Percentiles rank a stretch among this genome's conserved stretches.
Evolutionary conservation across 73 alveolate genomes (phyloP).

Genomic region (Blepharisma japonicum): DNA sequence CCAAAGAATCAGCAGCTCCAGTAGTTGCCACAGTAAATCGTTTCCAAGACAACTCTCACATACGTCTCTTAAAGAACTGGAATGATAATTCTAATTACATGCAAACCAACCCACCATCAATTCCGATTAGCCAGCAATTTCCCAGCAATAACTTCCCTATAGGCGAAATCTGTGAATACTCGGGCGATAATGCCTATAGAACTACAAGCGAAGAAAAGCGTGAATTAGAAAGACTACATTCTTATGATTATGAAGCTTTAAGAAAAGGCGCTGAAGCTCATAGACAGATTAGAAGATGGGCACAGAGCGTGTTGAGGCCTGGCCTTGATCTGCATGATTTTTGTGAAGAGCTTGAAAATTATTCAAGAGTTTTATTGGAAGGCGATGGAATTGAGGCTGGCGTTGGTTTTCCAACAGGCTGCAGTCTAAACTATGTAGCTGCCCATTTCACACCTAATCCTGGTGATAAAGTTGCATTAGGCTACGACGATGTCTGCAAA

Average conservation of each 20-base stretch:
- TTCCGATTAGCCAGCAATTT: conserved; percentile 79
- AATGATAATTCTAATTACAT: conserved; percentile 54
- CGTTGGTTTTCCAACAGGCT: conserved; percentile 96
- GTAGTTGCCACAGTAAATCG: background rate
- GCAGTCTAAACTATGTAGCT: conserved; percentile 86
- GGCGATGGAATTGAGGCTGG: conserved; percentile 89
- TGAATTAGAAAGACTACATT: conserved; percentile 76
- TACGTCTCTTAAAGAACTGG: conserved; percentile 75
- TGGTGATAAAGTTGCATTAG: conserved; percentile 82
- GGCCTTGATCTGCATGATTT: conserved; percentile 89
- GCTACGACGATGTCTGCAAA: conserved; percentile 86
- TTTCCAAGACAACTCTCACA: conserved; percentile 71
- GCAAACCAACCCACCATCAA: conserved; percentile 93
- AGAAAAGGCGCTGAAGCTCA: conserved; percentile 98
- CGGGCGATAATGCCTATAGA: conserved; percentile 73
- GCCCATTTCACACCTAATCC: conserved; percentile 97
- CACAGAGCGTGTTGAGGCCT: conserved; percentile 84
- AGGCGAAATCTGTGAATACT: conserved; percentile 76
- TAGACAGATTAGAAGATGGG: conserved; percentile 89
- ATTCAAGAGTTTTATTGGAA: conserved; percentile 69
- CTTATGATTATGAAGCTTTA: conserved; percentile 66
- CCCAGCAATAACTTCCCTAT: conserved; percentile 78
- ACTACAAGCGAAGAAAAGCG: conserved; percentile 73
- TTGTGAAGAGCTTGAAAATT: conserved; percentile 85
- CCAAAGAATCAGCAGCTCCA: conserved; percentile 29